phyloP scores from a whole-genome alignment of 2,329 filamentous ascomycete genomes.

The Trichoderma cornu-damae region DNA sequence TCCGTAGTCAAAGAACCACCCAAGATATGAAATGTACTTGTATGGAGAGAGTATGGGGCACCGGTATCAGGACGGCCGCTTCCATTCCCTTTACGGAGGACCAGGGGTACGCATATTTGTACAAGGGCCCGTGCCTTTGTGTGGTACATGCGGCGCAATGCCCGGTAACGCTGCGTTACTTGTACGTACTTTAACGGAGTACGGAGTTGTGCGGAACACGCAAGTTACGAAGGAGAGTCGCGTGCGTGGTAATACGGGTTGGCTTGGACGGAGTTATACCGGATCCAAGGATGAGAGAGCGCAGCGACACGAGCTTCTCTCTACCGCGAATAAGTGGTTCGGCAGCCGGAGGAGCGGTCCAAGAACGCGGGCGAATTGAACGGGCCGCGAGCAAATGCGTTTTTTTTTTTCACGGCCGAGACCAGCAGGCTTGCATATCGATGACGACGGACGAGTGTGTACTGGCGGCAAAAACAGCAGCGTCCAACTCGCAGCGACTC shows the following conservation, averaged over 20 bases:
- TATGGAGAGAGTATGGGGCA: slow-evolving; percentile 4
- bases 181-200: slow-evolving; percentile 6
- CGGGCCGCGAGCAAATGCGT: background rate
- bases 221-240: slow-evolving; percentile 5
- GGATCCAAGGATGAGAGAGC: slow-evolving; percentile 8
- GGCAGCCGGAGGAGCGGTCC: background rate
- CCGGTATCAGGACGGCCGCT: slow-evolving; percentile 11
- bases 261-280: too few species aligned
- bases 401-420: background rate
- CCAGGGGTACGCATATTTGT: background rate
- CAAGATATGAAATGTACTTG: slow-evolving; percentile 6
- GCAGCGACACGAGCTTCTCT: background rate
- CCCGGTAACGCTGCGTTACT: background rate
- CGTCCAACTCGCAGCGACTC: background rate
- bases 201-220: background rate
- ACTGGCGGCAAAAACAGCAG: background rate
- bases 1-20: background rate
- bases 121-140: background rate
- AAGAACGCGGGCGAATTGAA: slow-evolving; percentile 3
- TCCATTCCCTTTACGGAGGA: slow-evolving; percentile 3
- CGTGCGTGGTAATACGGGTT: slow-evolving; percentile 11
- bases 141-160: background rate
- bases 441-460: background rate
- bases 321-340: background rate
- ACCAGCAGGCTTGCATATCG: background rate